Conservation (phyloP, 1,139 yeast species). For the Kodamaea suecica region DNA sequence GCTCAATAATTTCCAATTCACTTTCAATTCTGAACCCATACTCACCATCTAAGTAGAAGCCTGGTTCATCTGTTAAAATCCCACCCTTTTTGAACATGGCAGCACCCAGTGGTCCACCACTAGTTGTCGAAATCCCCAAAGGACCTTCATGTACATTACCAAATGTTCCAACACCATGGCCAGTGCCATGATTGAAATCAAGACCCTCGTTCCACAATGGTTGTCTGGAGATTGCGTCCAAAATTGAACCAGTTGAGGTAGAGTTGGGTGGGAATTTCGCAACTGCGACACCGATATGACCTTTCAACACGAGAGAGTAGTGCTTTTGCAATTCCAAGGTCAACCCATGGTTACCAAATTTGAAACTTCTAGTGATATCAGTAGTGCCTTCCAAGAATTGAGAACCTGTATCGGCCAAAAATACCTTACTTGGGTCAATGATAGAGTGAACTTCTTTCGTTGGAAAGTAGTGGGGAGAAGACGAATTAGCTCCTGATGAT, state of each 20-base stretch:
- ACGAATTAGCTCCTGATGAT: constrained; percentile 53
- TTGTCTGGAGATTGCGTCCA: constrained; percentile 50
- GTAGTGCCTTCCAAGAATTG: constrained; percentile 61
- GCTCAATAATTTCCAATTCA: constrained; percentile 44
- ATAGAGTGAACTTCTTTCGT: constrained; percentile 35
- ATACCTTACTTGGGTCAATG: constrained; percentile 43
- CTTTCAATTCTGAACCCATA: constrained; percentile 55
- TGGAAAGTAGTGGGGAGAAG: constrained; percentile 57
- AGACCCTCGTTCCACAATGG: constrained; percentile 54
- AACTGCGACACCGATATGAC: constrained; percentile 54
- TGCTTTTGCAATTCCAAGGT: constrained; percentile 32
- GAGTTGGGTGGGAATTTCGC: constrained; percentile 46
- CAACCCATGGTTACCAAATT: constrained; percentile 32
- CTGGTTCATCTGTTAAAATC: constrained; percentile 55
- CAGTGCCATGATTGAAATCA: constrained; percentile 57
- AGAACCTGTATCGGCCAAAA: constrained; percentile 52
- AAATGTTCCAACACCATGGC: constrained; percentile 59
- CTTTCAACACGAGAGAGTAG: constrained; percentile 53
- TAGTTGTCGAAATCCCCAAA: constrained; percentile 41
- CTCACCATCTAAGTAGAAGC: constrained; percentile 50
- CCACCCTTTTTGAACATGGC: constrained; percentile 45
- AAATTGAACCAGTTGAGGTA: constrained; percentile 39
- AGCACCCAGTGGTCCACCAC: constrained; percentile 32
- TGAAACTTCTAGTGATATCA: constrained; percentile 53
- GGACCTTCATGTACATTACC: constrained; percentile 60